Percentiles rank a stretch among this genome's conserved stretches.
Evolutionary conservation across 768 basidiomycete genomes (phyloP).

Genomic region (Termitomyces sp.): DNA sequence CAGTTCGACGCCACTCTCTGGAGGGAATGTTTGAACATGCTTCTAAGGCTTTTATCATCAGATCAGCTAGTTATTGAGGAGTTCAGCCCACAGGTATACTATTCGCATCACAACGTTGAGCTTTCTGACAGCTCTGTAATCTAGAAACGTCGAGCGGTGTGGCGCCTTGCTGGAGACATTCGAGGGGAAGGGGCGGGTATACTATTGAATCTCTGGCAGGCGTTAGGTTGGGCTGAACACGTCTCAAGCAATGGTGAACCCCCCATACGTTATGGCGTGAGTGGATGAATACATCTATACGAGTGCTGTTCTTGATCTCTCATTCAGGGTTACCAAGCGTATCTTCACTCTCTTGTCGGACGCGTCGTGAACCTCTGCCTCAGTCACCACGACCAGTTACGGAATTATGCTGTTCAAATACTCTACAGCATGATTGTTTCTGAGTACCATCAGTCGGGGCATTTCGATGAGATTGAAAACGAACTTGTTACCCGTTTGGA

Average conservation of each 20-base stretch:
- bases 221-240: slow-evolving; percentile 75
- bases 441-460: slow-evolving; percentile 80
- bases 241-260: slow-evolving; percentile 49
- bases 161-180: slow-evolving; percentile 95
- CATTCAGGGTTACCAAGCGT: slow-evolving; percentile 76
- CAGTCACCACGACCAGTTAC: slow-evolving; percentile 90
- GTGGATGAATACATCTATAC: slow-evolving; percentile 29
- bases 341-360: slow-evolving; percentile 81
- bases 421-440: slow-evolving; percentile 95
- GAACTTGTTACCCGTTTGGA: slow-evolving; percentile 91
- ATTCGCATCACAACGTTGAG: slow-evolving; percentile 1
- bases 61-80: slow-evolving; percentile 94
- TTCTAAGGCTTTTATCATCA: slow-evolving; percentile 83
- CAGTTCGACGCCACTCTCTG: slow-evolving; percentile 79
- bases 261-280: slow-evolving; percentile 68
- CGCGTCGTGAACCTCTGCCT: slow-evolving; percentile 90
- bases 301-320: slow-evolving; percentile 12
- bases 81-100: slow-evolving; percentile 82
- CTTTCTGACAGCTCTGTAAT: slow-evolving; percentile 9
- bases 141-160: slow-evolving; percentile 92
- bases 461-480: slow-evolving; percentile 88
- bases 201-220: slow-evolving; percentile 79
- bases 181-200: slow-evolving; percentile 88
- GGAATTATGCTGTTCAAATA: slow-evolving; percentile 88
- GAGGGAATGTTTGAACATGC: slow-evolving; percentile 77